Base-by-base conservation (phyloP, 495 filamentous ascomycete species). In the Cairneyella variabilis region DNA sequence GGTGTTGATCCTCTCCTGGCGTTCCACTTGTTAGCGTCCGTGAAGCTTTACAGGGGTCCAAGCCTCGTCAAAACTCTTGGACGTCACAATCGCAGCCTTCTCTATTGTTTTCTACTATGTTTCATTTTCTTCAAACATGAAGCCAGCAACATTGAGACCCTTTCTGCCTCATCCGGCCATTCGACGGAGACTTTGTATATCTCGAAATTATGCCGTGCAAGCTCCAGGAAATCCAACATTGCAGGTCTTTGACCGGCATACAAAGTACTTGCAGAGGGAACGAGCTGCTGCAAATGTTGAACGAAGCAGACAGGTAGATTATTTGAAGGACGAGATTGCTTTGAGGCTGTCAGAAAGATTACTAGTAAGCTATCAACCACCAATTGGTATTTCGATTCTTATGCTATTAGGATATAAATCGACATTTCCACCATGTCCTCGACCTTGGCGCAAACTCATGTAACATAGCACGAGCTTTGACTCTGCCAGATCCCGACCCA, bases 361-460 rank as follows among this genome's bases (percentile, higher is more conserved):
- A 38, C 71, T 96, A 61, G 91, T 95, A 71, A 49, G 69, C 48
- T 27, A 1, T 27, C 41, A 32, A 30, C 34, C 9, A 18, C 43
- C 45, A 48, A 40, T 51, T 54, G 36, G 36, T 20, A 17, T 25
- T 20, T 17, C 53, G 22, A 34, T 16, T 18, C 30, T 55, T 41
- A 54, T 21, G 3, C 23, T 25, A 36, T 38, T 57, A 95, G 88
- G 90, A 97, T 62, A 91, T 97, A 71, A 95, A 95, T 59, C 89
- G 95, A 22, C 72, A 80, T 28, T 93, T 95, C 66, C 83, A 85
- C 21, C 71, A 81, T 43, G 89, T 91, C 39, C 89, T 99, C 59
- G 95, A 99, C 68, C 83, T 97, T 21, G 95, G 93, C 54, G 91
- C 95, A 55, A 96, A 97, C 67, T 83, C 91, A 51, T 96, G 91